phyloP scores from a whole-genome alignment of 306 rosid genomes.

The Cucurbita moschata region DNA sequence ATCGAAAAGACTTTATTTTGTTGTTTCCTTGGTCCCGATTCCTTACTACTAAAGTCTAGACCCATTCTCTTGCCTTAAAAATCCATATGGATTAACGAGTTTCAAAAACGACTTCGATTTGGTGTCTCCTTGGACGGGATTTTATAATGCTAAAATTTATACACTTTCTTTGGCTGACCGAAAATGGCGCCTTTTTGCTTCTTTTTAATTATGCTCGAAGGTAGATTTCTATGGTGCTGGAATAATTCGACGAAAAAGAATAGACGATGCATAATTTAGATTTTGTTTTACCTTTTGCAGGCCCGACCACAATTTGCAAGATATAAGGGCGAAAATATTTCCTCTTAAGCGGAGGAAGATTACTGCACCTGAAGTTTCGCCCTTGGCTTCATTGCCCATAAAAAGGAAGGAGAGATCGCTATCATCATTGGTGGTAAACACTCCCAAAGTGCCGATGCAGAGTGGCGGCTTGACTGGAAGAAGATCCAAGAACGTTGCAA shows the following conservation, averaged over 20 bases:
- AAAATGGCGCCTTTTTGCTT: neutral
- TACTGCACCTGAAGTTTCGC: constrained; percentile 41
- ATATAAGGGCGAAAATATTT: constrained; percentile 74
- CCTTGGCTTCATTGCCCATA: constrained; percentile 47
- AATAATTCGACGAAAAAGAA: neutral
- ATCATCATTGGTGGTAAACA: constrained; percentile 78
- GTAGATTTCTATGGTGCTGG: neutral
- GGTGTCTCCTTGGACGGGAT: neutral
- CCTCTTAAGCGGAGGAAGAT: constrained; percentile 50
- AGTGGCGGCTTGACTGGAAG: constrained; percentile 66
- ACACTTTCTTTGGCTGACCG: neutral
- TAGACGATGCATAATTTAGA: neutral
- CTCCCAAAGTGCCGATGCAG: constrained; percentile 74
- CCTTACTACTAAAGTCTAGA: neutral
- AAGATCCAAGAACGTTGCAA: constrained; percentile 57
- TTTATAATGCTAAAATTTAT: neutral
- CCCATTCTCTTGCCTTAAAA: neutral
- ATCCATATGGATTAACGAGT: neutral
- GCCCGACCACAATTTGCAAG: constrained; percentile 98
- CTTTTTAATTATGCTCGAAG: neutral
- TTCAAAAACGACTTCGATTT: neutral
- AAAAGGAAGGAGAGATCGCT: constrained; percentile 96
- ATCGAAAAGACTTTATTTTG: neutral
- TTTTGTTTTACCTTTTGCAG: constrained; percentile 31
- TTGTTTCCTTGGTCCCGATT: neutral